Base-by-base conservation (phyloP, 2,329 filamentous ascomycete species). In the Rhynchosporium graminicola region DNA sequence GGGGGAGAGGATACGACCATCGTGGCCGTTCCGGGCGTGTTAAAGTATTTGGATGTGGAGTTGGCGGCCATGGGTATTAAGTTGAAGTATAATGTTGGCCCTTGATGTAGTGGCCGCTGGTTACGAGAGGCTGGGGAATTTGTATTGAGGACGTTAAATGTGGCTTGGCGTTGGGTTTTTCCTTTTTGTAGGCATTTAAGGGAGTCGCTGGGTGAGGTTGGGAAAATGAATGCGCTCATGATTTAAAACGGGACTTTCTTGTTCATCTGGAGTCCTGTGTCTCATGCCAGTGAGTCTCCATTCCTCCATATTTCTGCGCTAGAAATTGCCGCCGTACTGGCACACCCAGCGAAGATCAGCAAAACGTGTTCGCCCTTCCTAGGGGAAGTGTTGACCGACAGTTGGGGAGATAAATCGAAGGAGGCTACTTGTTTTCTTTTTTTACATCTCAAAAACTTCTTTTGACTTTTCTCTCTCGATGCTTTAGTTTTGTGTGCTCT, bases 41-140 rank as follows among this genome's bases (percentile, higher is more conserved):
- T 99, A 76, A 92, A 91, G 78, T 98, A 90, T 79, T 78, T 99
- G 68, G 95, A 99, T 77, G 93, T 97, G 26, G 95, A 99, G 78
- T 80, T 99, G 71, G 91, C 93, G 42, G 92, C 92, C 61, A 99
- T 99, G 95, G 95, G 95, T 59, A 88, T 99, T 59, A 89, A 92
- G 78, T 85, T 99, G 78, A 97, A 92, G 81, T 98, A 97, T 75
- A 88, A 89, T 76, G 89, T 98, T 69, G 83, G 69, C 13, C 72
- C 72, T 45, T 71, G 56, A 70, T 65, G 31, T 47, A 45, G 40
- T 38, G 31, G 15, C 20, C 20, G 20, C 20, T 20, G 20, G 20
- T 20, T 20, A 20, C 20, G 20, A 20, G 20, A 20, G 20, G 20
- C 20, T 20, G 20, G 20, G 20, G 20, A 20, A 20, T 20, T 20